phyloP scores from a whole-genome alignment of 2,329 filamentous ascomycete species.

The Fusarium newnesense region DNA sequence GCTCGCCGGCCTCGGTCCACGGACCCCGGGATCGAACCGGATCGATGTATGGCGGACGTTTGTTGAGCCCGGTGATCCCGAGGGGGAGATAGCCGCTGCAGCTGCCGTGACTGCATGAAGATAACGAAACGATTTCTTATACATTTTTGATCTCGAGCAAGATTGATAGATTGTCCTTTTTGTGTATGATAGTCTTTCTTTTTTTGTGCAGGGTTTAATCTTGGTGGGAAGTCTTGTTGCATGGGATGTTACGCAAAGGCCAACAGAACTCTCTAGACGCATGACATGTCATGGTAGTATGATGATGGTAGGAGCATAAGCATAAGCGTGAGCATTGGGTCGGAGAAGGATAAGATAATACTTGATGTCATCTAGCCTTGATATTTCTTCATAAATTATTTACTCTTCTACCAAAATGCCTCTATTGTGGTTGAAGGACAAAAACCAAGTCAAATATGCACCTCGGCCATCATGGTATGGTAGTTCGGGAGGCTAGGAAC shows the following conservation, averaged over 20 bases:
- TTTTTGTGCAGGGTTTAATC: conserved; percentile 3
- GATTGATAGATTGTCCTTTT: conserved; percentile 10
- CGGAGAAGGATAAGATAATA: background rate
- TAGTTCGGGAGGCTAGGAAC: background rate
- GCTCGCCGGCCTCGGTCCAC: conserved; percentile 59
- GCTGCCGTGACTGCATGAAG: conserved; percentile 13
- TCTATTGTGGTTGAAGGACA: background rate
- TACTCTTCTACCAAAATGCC: background rate
- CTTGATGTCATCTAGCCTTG: conserved; percentile 16
- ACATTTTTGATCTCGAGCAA: conserved; percentile 9
- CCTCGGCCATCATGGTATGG: background rate
- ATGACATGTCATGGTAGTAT: conserved; percentile 21
- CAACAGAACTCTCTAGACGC: conserved; percentile 33
- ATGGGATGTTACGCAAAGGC: conserved; percentile 21
- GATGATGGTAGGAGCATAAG: conserved; percentile 25
- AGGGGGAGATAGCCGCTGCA: conserved; percentile 44
- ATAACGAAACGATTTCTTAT: background rate
- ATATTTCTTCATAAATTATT: conserved; percentile 5
- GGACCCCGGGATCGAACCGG: conserved; percentile 57
- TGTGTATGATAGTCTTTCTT: conserved; percentile 23
- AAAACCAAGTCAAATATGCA: background rate
- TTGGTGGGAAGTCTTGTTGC: conserved; percentile 8
- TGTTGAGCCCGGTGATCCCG: conserved; percentile 56
- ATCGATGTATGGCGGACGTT: conserved; percentile 62
- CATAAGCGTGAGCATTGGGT: conserved; percentile 10